Base-by-base conservation (phyloP, 148 eudicot species). In the Polygonum aviculare region DNA sequence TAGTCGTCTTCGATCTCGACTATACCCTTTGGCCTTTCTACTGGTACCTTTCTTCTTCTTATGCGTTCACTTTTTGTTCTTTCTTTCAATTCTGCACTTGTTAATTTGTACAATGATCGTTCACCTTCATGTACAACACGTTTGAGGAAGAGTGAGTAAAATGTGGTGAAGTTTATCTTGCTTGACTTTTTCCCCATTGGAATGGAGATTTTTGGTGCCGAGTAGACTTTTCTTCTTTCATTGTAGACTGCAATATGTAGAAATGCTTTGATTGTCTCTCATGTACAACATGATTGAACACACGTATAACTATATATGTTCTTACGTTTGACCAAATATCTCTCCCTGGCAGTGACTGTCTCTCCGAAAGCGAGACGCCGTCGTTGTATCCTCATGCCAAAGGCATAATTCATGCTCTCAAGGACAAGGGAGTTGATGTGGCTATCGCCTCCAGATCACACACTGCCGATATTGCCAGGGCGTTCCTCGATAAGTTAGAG, bases 381-480 rank as follows among this genome's bases (percentile, higher is more conserved):
- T 88, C 88, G 12, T 35, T 89, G 82, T 95, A 93, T 84, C 98
- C 99, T 62, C 93, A 95, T 59, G 97, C 92, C 0, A 89, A 89
- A 80, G 97, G 99, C 48, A 93, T 95, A 74, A 65, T 95, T 80
- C 72, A 79, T 78, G 98, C 99, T n/a, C 86, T 95, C 21, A 93
- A 93, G 82, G 97, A 93, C 74, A 95, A 93, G 81, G 97, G 96
- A 44, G 74, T 93, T 75, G 86, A 85, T 80, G 69, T 93, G 72
- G 97, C 99, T 36, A 85, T 95, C 82, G 99, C 99, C 72, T 95
- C 99, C 67, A 88, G 99, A 86, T 92, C 99, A 33, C 99, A 98
- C 60, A 88, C 99, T 80, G 84, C 93, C 0, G 99, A 93, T 85
- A 91, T 89, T 51, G 99, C 99, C 22, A 90, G 87, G 79, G 81